Evolutionary conservation across 2,329 filamentous ascomycete species (phyloP).

Genomic region (Cladosporium velox): DNA sequence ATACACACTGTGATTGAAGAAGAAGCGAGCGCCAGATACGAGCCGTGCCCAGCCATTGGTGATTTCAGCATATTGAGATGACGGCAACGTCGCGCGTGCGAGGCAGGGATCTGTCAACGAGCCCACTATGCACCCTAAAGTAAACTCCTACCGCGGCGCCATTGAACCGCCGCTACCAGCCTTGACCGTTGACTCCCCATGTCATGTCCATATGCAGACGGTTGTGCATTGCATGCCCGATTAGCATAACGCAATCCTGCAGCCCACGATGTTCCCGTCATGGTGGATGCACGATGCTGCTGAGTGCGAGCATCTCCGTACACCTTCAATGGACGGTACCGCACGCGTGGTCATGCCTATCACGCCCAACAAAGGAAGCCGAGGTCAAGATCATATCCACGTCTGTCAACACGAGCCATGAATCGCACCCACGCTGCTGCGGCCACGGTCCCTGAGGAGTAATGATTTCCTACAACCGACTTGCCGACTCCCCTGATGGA

Average conservation of each 20-base stretch:
- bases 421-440: background rate
- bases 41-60: background rate
- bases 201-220: slow-evolving; percentile 4
- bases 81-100: background rate
- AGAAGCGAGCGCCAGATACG: background rate
- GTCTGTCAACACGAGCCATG: background rate
- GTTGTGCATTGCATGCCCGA: background rate
- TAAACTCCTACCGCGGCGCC: background rate
- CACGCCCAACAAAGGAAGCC: background rate
- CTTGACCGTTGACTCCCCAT: background rate
- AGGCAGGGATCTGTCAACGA: background rate
- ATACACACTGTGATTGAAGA: background rate
- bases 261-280: background rate
- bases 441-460: background rate
- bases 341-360: background rate
- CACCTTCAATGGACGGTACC: background rate
- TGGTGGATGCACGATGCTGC: background rate
- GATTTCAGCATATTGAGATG: background rate
- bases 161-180: background rate
- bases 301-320: background rate
- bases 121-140: background rate
- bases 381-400: background rate
- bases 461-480: background rate
- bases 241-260: background rate
- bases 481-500: background rate